phyloP scores from a whole-genome alignment of 371 early-diverging fungal species.

The Mycotypha africana region DNA sequence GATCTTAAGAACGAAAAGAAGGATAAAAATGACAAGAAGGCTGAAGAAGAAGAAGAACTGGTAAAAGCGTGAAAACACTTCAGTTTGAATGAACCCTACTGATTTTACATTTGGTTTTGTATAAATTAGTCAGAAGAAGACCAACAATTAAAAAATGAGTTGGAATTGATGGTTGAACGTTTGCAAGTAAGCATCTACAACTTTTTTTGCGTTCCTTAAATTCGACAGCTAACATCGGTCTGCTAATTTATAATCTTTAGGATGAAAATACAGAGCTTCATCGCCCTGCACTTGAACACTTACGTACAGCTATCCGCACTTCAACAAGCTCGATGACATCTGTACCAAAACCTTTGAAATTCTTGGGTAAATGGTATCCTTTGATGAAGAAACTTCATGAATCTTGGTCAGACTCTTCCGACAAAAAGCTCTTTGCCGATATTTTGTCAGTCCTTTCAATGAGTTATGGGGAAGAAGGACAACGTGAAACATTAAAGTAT shows the following conservation, averaged over 20 bases:
- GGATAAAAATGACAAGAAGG: conserved; percentile 37
- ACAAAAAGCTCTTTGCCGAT: conserved; percentile 88
- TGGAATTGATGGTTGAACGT: conserved; percentile 91
- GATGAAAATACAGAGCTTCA: conserved; percentile 72
- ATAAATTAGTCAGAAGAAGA: conserved; percentile 96
- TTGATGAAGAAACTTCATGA: conserved; percentile 65
- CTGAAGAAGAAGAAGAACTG: conserved; percentile 45
- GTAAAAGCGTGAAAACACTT: too few relatives aligned
- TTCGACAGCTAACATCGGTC: too few relatives aligned
- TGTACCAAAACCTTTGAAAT: conserved; percentile 97
- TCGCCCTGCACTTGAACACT: conserved; percentile 80
- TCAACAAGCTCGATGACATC: conserved; percentile 97
- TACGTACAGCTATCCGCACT: conserved; percentile 87
- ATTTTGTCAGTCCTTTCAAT: conserved; percentile 94
- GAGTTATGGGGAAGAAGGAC: conserved; percentile 87
- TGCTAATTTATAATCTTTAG: conserved; percentile 24
- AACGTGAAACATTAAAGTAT: conserved; percentile 81
- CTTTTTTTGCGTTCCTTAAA: too few relatives aligned
- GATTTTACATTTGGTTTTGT: not conserved
- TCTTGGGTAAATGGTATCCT: conserved; percentile 82
- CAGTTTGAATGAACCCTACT: not conserved
- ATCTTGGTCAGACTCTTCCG: conserved; percentile 66
- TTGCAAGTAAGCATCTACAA: conserved; percentile 70
- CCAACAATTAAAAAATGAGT: conserved; percentile 84
- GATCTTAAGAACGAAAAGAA: conserved; percentile 22